Percentiles rank a stretch among this genome's conserved stretches.
Conservation (phyloP, 441 rosid genomes). For the Croton laevigatus region DNA sequence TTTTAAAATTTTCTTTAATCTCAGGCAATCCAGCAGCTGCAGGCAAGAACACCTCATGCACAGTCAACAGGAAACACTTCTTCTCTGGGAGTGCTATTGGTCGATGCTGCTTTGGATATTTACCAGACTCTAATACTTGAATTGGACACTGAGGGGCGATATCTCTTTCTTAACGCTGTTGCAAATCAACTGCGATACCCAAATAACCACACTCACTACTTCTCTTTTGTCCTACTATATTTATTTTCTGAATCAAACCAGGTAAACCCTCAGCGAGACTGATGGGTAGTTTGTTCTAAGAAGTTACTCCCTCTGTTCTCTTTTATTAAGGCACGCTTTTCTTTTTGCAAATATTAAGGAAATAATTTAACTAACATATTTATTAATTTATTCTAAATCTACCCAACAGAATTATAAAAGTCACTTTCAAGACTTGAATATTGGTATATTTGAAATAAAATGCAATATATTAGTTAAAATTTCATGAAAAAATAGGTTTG, state of each 20-base stretch:
- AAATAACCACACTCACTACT: slow-evolving; percentile 96
- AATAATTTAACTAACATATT: no score
- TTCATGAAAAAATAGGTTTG: no score
- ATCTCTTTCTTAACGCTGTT: slow-evolving; percentile 87
- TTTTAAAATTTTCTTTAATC: neutral
- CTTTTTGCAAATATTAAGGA: no score
- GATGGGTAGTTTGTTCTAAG: neutral
- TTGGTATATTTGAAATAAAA: no score
- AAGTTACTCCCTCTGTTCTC: no score
- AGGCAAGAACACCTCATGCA: slow-evolving; percentile 68
- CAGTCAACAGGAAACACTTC: slow-evolving; percentile 51
- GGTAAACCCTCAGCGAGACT: slow-evolving; percentile 36
- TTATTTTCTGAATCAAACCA: slow-evolving; percentile 83
- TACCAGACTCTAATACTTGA: slow-evolving; percentile 62
- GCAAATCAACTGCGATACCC: slow-evolving; percentile 99
- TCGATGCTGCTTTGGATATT: slow-evolving; percentile 78
- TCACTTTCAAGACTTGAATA: no score
- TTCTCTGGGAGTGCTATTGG: slow-evolving; percentile 42
- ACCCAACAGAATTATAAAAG: no score
- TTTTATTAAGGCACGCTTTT: no score
- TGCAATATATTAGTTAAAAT: no score
- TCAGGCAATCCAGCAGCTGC: slow-evolving; percentile 80
- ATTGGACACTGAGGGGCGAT: slow-evolving; percentile 91
- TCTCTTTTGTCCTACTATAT: slow-evolving; percentile 85
- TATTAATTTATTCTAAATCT: no score